Evolutionary conservation across 1,139 yeast species (phyloP), one percentile per base, ranked within the genome.

Genomic region (Diutina rugosa): DNA sequence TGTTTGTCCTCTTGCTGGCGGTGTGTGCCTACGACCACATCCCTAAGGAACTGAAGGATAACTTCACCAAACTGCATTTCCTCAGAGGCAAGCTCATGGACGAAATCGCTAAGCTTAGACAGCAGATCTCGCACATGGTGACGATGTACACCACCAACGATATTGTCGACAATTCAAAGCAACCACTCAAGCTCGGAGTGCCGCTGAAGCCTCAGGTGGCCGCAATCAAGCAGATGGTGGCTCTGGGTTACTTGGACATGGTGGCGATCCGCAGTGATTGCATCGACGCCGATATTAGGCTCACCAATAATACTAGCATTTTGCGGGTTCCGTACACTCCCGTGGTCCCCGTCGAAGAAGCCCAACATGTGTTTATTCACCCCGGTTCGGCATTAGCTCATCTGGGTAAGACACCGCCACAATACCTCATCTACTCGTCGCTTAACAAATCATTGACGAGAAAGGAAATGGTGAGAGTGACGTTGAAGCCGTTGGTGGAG

Each of bases 181-280:
- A 9, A 4, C 30, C 18, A 21, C 46, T 51, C 16, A 62, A 83
- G 64, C 72, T 90, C 35, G 80, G 77, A 0, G 82, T 89, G 9
- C 99, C 99, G 0, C 69, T 77, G 9, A 78, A 80, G 55, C 68
- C 71, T 16, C 99, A 95, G 71, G 67, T 90, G 10, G 79, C 82
- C 56, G 87, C 95, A 1, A 72, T 95, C 61, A 91, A 90, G 65
- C 99, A 95, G 69, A 91, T 95, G 84, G 75, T 93, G 9, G 82
- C 97, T 2, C 85, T 97, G 0, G 99, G 99, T 0, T 95, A 89
- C 64, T 77, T 93, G 55, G 99, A 95, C 67, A 96, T 89, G 65
- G 80, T 93, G 21, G 96, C 96, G 1, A 80, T 89, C 14, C 76
- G 98, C 60, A 93, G 89, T 0, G 97, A 90, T 65, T 63, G 84